Evolutionary conservation across 805 yeast species (phyloP).

Genomic region (Pichia cabralensis): DNA sequence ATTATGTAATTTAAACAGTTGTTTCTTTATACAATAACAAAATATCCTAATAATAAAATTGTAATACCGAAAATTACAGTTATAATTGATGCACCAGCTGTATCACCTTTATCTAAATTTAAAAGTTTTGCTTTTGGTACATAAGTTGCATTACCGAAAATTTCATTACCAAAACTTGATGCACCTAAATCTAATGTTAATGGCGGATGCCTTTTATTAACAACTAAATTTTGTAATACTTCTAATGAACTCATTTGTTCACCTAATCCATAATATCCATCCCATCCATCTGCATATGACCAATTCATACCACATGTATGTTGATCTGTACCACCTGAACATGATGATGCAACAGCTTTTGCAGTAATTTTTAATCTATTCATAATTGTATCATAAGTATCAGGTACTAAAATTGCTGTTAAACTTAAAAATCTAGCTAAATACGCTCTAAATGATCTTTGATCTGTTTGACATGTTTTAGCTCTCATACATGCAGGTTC

Average conservation of each 20-base stretch:
- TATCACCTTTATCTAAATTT: conserved; percentile 35
- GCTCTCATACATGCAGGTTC: conserved; percentile 77
- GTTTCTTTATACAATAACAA: conserved; percentile 7
- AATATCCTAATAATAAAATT: conserved; percentile 20
- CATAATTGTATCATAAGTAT: conserved; percentile 30
- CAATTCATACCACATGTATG: conserved; percentile 71
- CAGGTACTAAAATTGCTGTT: conserved; percentile 65
- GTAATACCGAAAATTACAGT: conserved; percentile 43
- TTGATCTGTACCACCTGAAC: conserved; percentile 66
- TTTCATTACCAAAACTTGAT: conserved; percentile 40
- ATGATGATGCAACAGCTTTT: conserved; percentile 56
- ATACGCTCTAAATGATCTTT: conserved; percentile 86
- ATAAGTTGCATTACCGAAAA: conserved; percentile 50
- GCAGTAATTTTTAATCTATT: conserved; percentile 41
- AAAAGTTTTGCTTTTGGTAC: conserved; percentile 31
- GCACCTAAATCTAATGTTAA: conserved; percentile 30
- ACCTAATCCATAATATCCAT: conserved; percentile 61
- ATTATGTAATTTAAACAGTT: no score
- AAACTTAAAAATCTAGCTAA: conserved; percentile 64
- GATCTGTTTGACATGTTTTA: conserved; percentile 69
- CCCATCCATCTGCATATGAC: conserved; percentile 51
- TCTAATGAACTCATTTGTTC: conserved; percentile 74
- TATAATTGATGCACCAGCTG: conserved; percentile 62
- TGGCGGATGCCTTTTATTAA: conserved; percentile 39
- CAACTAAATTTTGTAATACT: conserved; percentile 41